These are phyloP conservation scores for Tetracladium marchalianum DNA, from an alignment of 495 filamentous ascomycete species.

Conservation along the genomic window DNA sequence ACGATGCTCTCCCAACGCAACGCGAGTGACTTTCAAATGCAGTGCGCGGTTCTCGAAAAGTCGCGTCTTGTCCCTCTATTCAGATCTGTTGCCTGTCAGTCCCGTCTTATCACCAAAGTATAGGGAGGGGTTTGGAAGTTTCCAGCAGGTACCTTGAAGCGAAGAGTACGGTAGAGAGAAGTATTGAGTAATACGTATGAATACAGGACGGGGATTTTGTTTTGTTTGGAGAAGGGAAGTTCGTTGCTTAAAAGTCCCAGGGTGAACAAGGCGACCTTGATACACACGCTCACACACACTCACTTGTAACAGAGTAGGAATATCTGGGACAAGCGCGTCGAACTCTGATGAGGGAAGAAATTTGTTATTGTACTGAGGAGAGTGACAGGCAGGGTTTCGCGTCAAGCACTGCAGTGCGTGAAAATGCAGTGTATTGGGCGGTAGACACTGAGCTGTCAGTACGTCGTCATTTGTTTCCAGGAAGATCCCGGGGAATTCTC, in stretches of 20 bases:
- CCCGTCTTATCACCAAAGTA: not conserved
- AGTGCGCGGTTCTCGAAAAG: too few species aligned
- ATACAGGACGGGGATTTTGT: too few species aligned
- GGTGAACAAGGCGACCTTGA: not conserved
- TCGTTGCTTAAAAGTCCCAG: conserved; percentile 3
- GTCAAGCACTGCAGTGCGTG: conserved; percentile 2
- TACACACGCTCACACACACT: not conserved
- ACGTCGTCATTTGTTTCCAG: conserved; percentile 10
- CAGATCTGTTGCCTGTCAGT: not conserved
- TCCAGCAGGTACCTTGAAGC: not conserved
- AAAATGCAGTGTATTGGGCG: conserved; percentile 10
- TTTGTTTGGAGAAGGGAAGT: not conserved
- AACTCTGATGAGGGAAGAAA: not conserved
- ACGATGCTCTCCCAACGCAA: not conserved
- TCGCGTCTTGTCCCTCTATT: not conserved
- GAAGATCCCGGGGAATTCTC: conserved; percentile 9
- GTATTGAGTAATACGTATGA: too few species aligned
- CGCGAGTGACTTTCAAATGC: too few species aligned
- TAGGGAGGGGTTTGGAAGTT: not conserved
- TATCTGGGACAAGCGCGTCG: not conserved
- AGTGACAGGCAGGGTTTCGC: conserved; percentile 5
- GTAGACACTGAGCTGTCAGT: conserved; percentile 11
- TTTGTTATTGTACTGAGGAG: not conserved
- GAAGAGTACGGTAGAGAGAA: too few species aligned
- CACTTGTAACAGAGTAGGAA: not conserved